A percentile compares a stretch with the other conserved stretches of the same genome.
Conservation (phyloP, 108 stramenopile genomes). For the Skeletonema potamos region DNA sequence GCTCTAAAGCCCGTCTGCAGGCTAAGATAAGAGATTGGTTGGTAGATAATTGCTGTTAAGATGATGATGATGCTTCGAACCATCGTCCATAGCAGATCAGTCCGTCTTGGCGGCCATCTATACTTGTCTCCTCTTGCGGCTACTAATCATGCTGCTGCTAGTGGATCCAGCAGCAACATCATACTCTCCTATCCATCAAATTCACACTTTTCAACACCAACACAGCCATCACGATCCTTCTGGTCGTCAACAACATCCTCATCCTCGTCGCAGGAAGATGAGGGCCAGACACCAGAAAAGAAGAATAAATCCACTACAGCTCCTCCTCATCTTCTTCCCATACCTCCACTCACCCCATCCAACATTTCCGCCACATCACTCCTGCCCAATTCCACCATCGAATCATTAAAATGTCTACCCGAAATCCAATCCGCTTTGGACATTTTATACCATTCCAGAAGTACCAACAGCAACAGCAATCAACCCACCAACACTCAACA, state of each 20-base stretch:
- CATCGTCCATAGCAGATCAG: neutral
- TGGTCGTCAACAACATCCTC: neutral
- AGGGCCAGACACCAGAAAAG: neutral
- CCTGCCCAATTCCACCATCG: conserved; percentile 3
- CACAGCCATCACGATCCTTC: conserved; percentile 1
- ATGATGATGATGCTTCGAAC: neutral
- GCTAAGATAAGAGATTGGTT: too few species aligned
- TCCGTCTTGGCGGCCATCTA: neutral
- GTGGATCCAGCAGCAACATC: neutral
- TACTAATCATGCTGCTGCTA: neutral
- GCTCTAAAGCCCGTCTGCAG: too few species aligned
- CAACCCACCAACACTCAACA: neutral
- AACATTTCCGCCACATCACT: conserved; percentile 3
- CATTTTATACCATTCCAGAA: conserved; percentile 2
- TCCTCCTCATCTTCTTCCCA: neutral
- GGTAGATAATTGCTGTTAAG: too few species aligned
- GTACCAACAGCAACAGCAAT: neutral
- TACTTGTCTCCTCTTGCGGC: neutral
- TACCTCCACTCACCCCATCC: conserved; percentile 16
- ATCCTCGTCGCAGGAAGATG: neutral
- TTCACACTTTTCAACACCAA: neutral
- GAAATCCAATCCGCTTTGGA: conserved; percentile 22
- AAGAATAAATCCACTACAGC: neutral
- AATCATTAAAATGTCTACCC: conserved; percentile 19
- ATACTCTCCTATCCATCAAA: neutral